A percentile compares a stretch with the other conserved stretches of the same genome.
Conservation (phyloP, 306 rosid species). For the Hippophae rhamnoides region DNA sequence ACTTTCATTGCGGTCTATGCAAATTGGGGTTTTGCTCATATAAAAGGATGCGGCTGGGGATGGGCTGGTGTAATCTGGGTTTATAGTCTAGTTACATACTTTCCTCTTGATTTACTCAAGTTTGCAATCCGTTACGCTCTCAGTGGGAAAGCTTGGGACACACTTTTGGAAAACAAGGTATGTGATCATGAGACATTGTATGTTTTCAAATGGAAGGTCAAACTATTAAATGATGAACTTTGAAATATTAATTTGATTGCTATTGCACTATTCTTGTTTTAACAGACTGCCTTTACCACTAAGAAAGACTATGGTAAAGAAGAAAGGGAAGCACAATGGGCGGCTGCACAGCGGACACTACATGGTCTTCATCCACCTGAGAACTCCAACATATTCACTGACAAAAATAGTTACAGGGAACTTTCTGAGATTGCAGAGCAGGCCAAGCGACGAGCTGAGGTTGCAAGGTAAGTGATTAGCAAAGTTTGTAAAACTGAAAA, state of each 20-base stretch:
- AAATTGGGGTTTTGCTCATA: conserved; percentile 68
- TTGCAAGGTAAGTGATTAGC: conserved; percentile 60
- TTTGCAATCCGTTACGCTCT: conserved; percentile 72
- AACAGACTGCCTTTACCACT: conserved; percentile 94
- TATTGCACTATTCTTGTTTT: conserved; percentile 4
- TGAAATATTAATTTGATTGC: not conserved
- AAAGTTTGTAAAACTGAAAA: no score
- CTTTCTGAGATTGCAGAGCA: conserved; percentile 99
- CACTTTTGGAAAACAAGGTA: conserved; percentile 95
- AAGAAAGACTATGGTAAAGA: conserved; percentile 98
- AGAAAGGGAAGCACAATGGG: conserved; percentile 99
- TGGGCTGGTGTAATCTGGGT: conserved; percentile 99
- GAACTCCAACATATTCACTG: conserved; percentile 47
- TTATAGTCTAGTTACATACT: conserved; percentile 66
- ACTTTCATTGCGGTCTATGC: conserved; percentile 88
- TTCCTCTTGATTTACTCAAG: conserved; percentile 84
- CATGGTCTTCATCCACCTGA: conserved; percentile 98
- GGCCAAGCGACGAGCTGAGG: conserved; percentile 95
- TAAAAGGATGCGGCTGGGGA: conserved; percentile 87
- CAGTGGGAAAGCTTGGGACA: conserved; percentile 96
- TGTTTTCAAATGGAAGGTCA: no score
- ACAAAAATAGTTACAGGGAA: conserved; percentile 65
- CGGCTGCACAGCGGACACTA: conserved; percentile 91
- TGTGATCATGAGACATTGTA: not conserved
- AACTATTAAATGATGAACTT: no score